A percentile compares a stretch with the other conserved stretches of the same genome.
Conservation (phyloP, 2,329 filamentous ascomycete genomes). For the Fusarium mexicanum region DNA sequence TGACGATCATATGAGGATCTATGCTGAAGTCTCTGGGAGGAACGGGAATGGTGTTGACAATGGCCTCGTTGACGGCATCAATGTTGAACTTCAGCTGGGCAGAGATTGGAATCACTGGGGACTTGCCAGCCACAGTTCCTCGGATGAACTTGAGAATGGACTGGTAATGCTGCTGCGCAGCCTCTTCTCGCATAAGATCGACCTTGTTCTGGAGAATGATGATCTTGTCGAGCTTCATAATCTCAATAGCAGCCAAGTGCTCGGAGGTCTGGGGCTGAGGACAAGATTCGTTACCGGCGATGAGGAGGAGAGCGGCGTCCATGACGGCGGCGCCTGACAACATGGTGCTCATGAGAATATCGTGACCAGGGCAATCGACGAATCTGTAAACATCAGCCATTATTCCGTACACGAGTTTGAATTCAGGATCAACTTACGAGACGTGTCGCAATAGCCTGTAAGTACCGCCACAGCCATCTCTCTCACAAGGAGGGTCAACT, state of each 20-base stretch:
- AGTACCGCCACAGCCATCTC: slow-evolving; percentile 87
- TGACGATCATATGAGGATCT: slow-evolving; percentile 98
- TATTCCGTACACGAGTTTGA: background rate
- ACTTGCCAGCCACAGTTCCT: slow-evolving; percentile 93
- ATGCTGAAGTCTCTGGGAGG: slow-evolving; percentile 89
- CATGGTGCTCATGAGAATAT: slow-evolving; percentile 99
- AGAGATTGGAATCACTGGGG: slow-evolving; percentile 95
- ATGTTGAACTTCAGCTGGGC: slow-evolving; percentile 99
- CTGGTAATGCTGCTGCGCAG: slow-evolving; percentile 91
- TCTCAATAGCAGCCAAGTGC: slow-evolving; percentile 98
- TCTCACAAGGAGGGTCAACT: slow-evolving; percentile 94
- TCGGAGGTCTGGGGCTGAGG: slow-evolving; percentile 98
- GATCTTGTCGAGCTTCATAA: slow-evolving; percentile 99
- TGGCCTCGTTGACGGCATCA: slow-evolving; percentile 95
- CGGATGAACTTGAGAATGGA: slow-evolving; percentile 99
- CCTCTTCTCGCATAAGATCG: slow-evolving; percentile 96
- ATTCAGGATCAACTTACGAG: slow-evolving; percentile 69
- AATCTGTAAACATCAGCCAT: slow-evolving; percentile 67
- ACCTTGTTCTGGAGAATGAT: slow-evolving; percentile 99
- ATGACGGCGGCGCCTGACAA: slow-evolving; percentile 99
- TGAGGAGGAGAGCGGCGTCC: slow-evolving; percentile 95
- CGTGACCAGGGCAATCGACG: slow-evolving; percentile 98
- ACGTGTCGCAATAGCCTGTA: slow-evolving; percentile 92
- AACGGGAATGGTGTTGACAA: slow-evolving; percentile 94
- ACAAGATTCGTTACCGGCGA: slow-evolving; percentile 98